Evolutionary conservation across 345 rosid genomes (phyloP).

Genomic region (Salix exigua): DNA sequence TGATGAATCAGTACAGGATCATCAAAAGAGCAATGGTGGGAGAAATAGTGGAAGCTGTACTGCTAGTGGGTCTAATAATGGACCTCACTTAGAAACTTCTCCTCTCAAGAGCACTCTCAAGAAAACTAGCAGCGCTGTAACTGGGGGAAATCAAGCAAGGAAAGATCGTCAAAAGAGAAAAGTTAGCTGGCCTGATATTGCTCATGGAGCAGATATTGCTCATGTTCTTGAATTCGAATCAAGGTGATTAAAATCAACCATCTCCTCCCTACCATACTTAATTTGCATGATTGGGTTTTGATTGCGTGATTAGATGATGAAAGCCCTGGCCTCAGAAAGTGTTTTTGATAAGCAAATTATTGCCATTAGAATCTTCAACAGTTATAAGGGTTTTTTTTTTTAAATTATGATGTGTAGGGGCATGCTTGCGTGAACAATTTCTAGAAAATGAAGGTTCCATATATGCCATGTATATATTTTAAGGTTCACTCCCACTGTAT

Average conservation of each 20-base stretch:
- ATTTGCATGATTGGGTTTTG: neutral
- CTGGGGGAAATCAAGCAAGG: constrained; percentile 22
- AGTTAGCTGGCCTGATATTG: constrained; percentile 76
- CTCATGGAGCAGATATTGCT: constrained; percentile 71
- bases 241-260: constrained; percentile 32
- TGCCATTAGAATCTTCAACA: neutral
- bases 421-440: neutral
- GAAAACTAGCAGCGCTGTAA: constrained; percentile 18
- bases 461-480: neutral
- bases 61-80: constrained; percentile 22
- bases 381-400: neutral
- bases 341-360: neutral
- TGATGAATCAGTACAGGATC: constrained; percentile 10
- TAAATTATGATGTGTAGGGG: too few relatives aligned
- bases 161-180: constrained; percentile 41
- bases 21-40: constrained; percentile 13
- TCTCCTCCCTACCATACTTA: neutral
- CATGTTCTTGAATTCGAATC: constrained; percentile 70
- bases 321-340: neutral
- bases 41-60: constrained; percentile 5
- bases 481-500: neutral
- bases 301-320: neutral
- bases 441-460: neutral
- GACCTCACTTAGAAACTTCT: constrained; percentile 28
- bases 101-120: constrained; percentile 61